A percentile compares a stretch with the other conserved stretches of the same genome.
phyloP scores from a whole-genome alignment of 768 basidiomycete species.

The Boletus vermiculosoides region DNA sequence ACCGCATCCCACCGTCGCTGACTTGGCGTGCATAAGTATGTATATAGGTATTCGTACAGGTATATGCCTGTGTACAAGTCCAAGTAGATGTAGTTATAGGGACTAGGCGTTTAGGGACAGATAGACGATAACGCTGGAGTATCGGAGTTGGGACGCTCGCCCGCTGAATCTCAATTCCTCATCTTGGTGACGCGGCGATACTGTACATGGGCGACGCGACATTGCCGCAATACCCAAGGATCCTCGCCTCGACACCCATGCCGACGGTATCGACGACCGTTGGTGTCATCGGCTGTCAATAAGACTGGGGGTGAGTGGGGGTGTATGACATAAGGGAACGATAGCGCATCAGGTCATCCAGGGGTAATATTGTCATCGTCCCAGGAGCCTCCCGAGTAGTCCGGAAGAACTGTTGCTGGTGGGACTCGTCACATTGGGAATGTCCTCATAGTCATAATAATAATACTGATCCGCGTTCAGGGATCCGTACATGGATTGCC shows the following conservation, averaged over 20 bases:
- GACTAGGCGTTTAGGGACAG: not conserved
- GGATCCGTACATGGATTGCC: constrained; percentile 21
- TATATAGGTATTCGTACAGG: too few relatives aligned
- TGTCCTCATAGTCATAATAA: not conserved
- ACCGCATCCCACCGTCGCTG: too few relatives aligned
- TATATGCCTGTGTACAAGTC: not conserved
- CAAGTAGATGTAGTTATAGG: not conserved
- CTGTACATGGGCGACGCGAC: not conserved
- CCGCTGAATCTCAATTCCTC: not conserved
- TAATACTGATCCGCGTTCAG: not conserved
- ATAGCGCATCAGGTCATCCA: not conserved
- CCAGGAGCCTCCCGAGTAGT: constrained; percentile 24
- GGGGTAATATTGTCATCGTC: constrained; percentile 14
- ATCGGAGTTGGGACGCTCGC: not conserved
- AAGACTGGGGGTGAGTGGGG: not conserved
- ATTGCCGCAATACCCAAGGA: not conserved
- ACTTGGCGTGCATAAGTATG: too few relatives aligned
- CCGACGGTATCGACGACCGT: not conserved
- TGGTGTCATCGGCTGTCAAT: not conserved
- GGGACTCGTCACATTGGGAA: not conserved
- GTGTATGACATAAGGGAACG: not conserved
- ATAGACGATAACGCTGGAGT: not conserved
- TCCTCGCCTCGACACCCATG: not conserved
- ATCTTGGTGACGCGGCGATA: too few relatives aligned
- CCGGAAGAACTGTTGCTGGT: constrained; percentile 2